Base-by-base conservation (phyloP, 2,329 filamentous ascomycete genomes). In the Neofusicoccum sp. region DNA sequence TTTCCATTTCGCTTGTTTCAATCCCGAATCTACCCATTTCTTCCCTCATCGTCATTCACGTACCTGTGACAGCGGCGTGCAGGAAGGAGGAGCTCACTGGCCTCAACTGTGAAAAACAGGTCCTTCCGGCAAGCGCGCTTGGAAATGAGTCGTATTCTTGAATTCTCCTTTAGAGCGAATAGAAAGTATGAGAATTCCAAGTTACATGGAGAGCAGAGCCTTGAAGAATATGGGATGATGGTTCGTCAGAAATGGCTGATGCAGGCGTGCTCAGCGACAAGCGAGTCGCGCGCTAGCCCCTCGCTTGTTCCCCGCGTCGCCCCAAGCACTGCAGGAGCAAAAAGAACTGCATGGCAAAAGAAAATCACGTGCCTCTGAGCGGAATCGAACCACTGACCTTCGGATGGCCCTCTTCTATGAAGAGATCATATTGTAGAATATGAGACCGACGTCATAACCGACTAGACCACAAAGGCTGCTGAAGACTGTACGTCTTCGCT, bases 381-480 rank as follows among this genome's bases (percentile, higher is more conserved):
- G 43, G 51, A 56, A 56, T 56, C 51, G 51, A 56, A 56, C 51
- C 43, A 38, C 51, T 36, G 58, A 60, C 58, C 58, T 60, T 44
- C 45, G 58, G 58, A 60, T 60, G 36, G 14, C 47, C 24, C 44
- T 36, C 58, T 60, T 36, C 58, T 60, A 11, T 11, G 58, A 60
- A 60, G 58, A 44, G 34, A 31, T 60, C 58, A 60, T 45, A 53
- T 44, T 28, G 5, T 3, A 28, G 2, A 36, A 49, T 60, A 60
- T 60, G 58, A 60, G 58, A 60, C 58, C 58, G 45, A 53, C 58
- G 58, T 53, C 58, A 60, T 60, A 53, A 60, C 58, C 58, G 47
- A 60, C 58, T 60, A 60, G 57, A 60, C 57, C 57, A 60, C 44
- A 51, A 33, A 41, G 36, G 36, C 45, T 28, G 45, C 3, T 48